These are phyloP conservation scores for Aegilops umbellulata DNA, from an alignment of 176 grass and related monocot species.

Conservation along the genomic window DNA sequence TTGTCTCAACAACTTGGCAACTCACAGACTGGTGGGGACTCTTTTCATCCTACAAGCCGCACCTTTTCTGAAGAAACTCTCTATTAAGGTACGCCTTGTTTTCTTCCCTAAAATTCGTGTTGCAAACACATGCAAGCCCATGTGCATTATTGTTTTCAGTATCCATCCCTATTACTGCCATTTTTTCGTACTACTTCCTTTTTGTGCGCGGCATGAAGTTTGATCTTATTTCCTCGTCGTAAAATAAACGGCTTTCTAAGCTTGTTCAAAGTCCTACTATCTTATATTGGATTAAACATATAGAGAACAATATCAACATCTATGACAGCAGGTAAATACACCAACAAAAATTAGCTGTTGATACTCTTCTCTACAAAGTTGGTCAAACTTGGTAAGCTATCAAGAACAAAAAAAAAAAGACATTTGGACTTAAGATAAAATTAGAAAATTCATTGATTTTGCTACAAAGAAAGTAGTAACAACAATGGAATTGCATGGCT, in stretches of 20 bases:
- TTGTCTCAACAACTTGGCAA: neutral
- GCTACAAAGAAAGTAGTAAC: neutral
- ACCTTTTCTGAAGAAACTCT: neutral
- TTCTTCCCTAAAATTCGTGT: neutral
- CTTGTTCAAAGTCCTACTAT: too few species aligned
- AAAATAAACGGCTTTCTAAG: too few species aligned
- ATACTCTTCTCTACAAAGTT: too few species aligned
- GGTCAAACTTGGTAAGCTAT: too few species aligned
- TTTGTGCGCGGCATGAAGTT: too few species aligned
- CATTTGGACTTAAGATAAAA: neutral
- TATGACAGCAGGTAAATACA: too few species aligned
- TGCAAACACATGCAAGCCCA: neutral
- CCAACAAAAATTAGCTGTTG: too few species aligned
- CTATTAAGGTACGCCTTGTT: neutral
- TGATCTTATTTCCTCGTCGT: too few species aligned
- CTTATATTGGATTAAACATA: too few species aligned
- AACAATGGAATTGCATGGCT: neutral
- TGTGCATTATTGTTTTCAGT: too few species aligned
- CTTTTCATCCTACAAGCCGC: neutral
- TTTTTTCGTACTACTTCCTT: neutral
- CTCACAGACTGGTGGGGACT: neutral
- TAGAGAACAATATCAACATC: too few species aligned
- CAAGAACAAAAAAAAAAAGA: too few species aligned
- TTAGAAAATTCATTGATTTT: neutral
- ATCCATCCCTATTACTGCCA: neutral